Conservation (phyloP, 192 early-diverging fungal species). For the Backusella morwellensis region DNA sequence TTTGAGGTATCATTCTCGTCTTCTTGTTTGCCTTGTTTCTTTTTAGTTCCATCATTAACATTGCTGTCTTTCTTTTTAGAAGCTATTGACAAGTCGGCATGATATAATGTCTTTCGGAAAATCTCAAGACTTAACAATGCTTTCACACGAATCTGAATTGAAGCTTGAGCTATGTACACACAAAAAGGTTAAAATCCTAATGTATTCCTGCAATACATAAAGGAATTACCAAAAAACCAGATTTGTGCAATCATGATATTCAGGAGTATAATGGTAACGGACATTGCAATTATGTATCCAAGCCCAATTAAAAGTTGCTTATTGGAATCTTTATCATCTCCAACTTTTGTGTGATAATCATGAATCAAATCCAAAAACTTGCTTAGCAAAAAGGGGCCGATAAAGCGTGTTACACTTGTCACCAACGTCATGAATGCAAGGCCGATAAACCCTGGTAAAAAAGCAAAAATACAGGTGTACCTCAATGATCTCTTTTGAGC, state of each 20-base stretch:
- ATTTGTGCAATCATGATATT: conserved; percentile 23
- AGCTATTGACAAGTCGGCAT: conserved; percentile 42
- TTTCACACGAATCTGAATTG: conserved; percentile 34
- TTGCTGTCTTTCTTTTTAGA: conserved; percentile 16
- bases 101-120: conserved; percentile 55
- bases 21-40: conserved; percentile 18
- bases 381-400: conserved; percentile 30
- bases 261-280: conserved; percentile 49
- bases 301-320: conserved; percentile 1
- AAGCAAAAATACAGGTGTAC: not conserved
- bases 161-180: conserved; percentile 1
- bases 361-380: conserved; percentile 20
- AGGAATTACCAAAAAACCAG: conserved; percentile 29
- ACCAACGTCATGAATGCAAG: not conserved
- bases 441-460: not conserved
- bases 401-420: not conserved
- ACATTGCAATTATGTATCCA: conserved; percentile 53
- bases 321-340: not conserved
- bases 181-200: conserved; percentile 5
- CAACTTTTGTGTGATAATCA: not conserved
- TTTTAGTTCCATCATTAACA: conserved; percentile 28
- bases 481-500: not conserved
- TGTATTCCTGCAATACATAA: conserved; percentile 10
- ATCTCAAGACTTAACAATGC: conserved; percentile 48
- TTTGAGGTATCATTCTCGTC: conserved; percentile 18